Evolutionary conservation across 2,329 filamentous ascomycete species (phyloP), one percentile per base, ranked within the genome.

Genomic region (Arthroderma sp.): DNA sequence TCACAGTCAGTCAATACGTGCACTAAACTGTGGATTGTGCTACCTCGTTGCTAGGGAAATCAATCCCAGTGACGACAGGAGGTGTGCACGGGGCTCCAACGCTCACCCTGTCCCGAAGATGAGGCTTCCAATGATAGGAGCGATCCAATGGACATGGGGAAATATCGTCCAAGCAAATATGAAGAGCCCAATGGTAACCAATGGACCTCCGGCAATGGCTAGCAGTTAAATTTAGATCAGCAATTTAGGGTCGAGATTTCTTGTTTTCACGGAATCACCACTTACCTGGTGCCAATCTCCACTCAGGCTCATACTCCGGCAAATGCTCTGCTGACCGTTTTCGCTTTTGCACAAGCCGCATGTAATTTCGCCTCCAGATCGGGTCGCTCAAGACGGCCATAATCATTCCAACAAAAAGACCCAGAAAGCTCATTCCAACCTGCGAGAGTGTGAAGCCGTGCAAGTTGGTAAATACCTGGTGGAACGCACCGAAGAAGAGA

Each of bases 81-180:
- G 15, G 15, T 22, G 15, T 22, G 15, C 15, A 22, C 15, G 15
- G 15, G 15, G 15, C 15, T 22, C 15, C 15, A 22, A 22, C 15
- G 15, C 78, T 69, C 69, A 83, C 78, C 75, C 83, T 59, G 72
- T 68, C 46, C 80, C 83, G 65, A 87, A 88, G 38, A 88, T 68
- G 36, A 62, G 71, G 29, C 78, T 82, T 15, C 80, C 83, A 63
- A 88, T 80, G 52, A 86, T 80, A 28, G 83, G 81, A 38, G 80
- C 72, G 49, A 85, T 82, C 80, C 80, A 89, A 63, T 86, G 82
- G 40, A 94, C 75, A 2, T 60, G 52, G 42, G 79, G 63, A 60
- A 80, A 88, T 9, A 83, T 82, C 4, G 84, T 87, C 83, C 86
- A 94, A 6, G 78, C 86, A 64, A 94, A 94, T 66, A 85, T 83